Base-by-base conservation (phyloP, 2,329 filamentous ascomycete species). In the Fusarium haematococcum region DNA sequence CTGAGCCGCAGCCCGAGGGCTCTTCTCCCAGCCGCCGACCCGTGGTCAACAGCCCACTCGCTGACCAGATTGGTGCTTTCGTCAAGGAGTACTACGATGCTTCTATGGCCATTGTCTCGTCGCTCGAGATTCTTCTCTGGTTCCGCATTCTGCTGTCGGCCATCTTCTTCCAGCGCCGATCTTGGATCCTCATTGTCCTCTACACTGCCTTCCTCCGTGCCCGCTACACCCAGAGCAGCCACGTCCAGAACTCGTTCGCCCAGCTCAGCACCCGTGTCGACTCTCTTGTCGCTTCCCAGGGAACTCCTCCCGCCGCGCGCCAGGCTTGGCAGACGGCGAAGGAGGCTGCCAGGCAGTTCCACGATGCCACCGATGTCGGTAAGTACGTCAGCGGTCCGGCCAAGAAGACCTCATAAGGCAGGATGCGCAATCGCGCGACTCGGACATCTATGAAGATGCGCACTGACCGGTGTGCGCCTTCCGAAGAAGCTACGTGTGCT, bases 51-150 rank as follows among this genome's bases (percentile, higher is more conserved):
- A 89, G 88, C 83, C 91, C 91, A 50, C 85, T 95, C 66, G 92
- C 94, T 63, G 95, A 98, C 72, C 90, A 88, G 77, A 98, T 99
- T 83, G 95, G 95, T 78, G 89, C 89, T 79, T 99, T 99, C 80
- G 95, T 99, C 83, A 98, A 98, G 91, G 91, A 95, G 83, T 98
- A 98, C 90, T 99, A 99, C 82, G 97, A 99, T 83, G 86, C 91
- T 71, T 97, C 95, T 84, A 99, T 99, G 97, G 94, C 93, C 67
- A 87, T 98, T 70, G 97, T 99, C 35, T 93, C 96, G 41, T 87
- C 88, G 56, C 93, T 99, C 68, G 97, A 99, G 87, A 94, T 98
- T 77, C 85, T 90, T 45, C 91, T 98, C 69, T 97, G 95, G 92
- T 86, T 93, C 84, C 95, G 97, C 80, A 86, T 99, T 65, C 81